Evolutionary conservation across 441 rosid genomes (phyloP).

Genomic region (Viola pubescens): DNA sequence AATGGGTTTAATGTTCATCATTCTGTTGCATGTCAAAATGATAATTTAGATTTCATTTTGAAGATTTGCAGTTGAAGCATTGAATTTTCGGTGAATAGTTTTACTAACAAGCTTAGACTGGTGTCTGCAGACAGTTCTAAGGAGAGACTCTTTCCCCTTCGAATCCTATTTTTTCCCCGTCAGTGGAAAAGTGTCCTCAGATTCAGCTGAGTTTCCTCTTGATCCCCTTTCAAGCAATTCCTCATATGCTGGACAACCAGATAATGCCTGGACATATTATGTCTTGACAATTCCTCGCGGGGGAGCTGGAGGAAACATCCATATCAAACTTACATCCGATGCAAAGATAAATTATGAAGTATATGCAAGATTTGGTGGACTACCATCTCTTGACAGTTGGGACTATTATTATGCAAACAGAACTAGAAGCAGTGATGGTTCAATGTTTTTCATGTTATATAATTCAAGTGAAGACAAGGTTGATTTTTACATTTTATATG

Average conservation of each 20-base stretch:
- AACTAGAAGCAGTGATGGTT: conserved; percentile 49
- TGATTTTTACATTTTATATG: conserved; percentile 73
- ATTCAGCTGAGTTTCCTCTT: conserved; percentile 55
- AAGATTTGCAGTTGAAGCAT: conserved; percentile 1
- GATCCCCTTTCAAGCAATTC: conserved; percentile 66
- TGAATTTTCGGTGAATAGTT: neutral
- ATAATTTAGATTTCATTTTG: conserved; percentile 1
- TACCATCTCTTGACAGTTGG: conserved; percentile 60
- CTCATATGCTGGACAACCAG: conserved; percentile 38
- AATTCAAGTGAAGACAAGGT: conserved; percentile 56
- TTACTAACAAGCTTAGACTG: conserved; percentile 28
- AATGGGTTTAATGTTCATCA: neutral
- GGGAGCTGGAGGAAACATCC: conserved; percentile 92
- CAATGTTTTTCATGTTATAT: conserved; percentile 48
- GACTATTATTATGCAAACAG: conserved; percentile 74
- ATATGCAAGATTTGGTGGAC: conserved; percentile 71
- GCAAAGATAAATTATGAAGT: conserved; percentile 50
- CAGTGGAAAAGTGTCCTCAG: conserved; percentile 41
- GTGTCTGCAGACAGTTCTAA: conserved; percentile 68
- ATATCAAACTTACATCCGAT: conserved; percentile 53
- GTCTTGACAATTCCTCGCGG: conserved; percentile 66
- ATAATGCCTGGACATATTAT: conserved; percentile 73
- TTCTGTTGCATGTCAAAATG: neutral
- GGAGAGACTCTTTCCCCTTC: conserved; percentile 57
- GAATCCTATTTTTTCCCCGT: conserved; percentile 79